Conservation (phyloP, 2,329 filamentous ascomycete species). For the Penicillium decumbens region DNA sequence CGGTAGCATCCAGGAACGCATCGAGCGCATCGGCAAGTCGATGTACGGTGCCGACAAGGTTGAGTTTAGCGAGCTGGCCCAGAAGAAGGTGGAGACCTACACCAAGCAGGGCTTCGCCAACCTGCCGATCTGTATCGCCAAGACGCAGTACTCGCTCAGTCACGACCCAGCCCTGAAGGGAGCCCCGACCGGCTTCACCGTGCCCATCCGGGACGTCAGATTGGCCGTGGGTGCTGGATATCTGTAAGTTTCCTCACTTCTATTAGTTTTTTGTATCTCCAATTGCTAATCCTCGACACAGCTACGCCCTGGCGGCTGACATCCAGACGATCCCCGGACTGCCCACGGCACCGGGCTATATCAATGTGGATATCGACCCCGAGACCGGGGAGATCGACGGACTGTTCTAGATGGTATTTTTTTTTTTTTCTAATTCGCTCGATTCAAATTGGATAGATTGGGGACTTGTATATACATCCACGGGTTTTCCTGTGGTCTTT, state of each 20-base stretch:
- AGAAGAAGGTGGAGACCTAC: slow-evolving; percentile 95
- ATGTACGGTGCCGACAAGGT: slow-evolving; percentile 93
- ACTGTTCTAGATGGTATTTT: slow-evolving; percentile 65
- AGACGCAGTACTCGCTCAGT: slow-evolving; percentile 95
- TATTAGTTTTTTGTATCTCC: slow-evolving; percentile 34
- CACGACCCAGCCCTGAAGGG: slow-evolving; percentile 93
- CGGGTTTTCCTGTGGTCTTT: slow-evolving; percentile 9
- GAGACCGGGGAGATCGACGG: slow-evolving; percentile 84
- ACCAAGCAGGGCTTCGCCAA: slow-evolving; percentile 87
- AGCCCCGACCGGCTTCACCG: slow-evolving; percentile 86
- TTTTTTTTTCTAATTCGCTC: too few species aligned
- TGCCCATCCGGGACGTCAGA: slow-evolving; percentile 89
- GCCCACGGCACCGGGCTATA: slow-evolving; percentile 88
- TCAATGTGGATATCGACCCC: slow-evolving; percentile 80
- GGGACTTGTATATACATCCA: slow-evolving; percentile 19
- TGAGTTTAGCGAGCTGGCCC: slow-evolving; percentile 88
- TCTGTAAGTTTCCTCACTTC: slow-evolving; percentile 54
- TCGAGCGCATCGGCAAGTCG: slow-evolving; percentile 80
- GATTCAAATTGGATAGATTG: not conserved
- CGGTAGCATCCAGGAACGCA: slow-evolving; percentile 77
- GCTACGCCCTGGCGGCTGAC: slow-evolving; percentile 89
- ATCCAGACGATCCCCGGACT: slow-evolving; percentile 97
- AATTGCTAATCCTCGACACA: slow-evolving; percentile 30
- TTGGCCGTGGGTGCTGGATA: slow-evolving; percentile 94
- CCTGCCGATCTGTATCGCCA: slow-evolving; percentile 92